phyloP scores from a whole-genome alignment of 768 basidiomycete genomes.

The Leccinum rimulosum region DNA sequence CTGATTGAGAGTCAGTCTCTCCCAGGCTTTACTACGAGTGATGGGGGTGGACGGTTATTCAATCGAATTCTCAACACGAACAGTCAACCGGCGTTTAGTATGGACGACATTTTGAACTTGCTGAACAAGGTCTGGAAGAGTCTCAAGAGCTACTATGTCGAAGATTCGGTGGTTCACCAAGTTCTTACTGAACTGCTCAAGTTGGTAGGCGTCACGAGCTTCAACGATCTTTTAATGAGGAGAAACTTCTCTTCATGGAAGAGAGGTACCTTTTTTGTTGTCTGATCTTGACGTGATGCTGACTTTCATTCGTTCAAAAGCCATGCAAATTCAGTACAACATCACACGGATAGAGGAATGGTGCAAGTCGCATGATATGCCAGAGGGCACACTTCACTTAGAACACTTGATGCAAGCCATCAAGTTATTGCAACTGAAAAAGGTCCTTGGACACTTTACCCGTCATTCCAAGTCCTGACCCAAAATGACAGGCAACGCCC shows the following conservation, averaged over 20 bases:
- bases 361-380: conserved; percentile 99
- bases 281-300: neutral
- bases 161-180: conserved; percentile 94
- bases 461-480: neutral
- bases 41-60: conserved; percentile 91
- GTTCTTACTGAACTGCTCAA: conserved; percentile 93
- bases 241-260: conserved; percentile 99
- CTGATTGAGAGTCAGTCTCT: conserved; percentile 96
- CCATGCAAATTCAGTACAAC: conserved; percentile 99
- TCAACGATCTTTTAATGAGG: conserved; percentile 98
- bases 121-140: conserved; percentile 99
- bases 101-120: conserved; percentile 97
- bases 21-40: conserved; percentile 95
- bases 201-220: conserved; percentile 93
- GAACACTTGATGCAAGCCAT: conserved; percentile 99
- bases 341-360: conserved; percentile 97
- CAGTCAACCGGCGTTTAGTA: conserved; percentile 86
- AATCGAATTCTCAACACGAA: conserved; percentile 88
- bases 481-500: conserved; percentile 65
- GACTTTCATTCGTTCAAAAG: conserved; percentile 39
- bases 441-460: conserved; percentile 49
- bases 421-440: conserved; percentile 96
- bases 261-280: conserved; percentile 60
- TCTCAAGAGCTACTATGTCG: conserved; percentile 97
- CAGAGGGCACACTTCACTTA: conserved; percentile 93